Base-by-base conservation (phyloP, 1,139 yeast genomes). In the Arxiozyma slooffiae region DNA sequence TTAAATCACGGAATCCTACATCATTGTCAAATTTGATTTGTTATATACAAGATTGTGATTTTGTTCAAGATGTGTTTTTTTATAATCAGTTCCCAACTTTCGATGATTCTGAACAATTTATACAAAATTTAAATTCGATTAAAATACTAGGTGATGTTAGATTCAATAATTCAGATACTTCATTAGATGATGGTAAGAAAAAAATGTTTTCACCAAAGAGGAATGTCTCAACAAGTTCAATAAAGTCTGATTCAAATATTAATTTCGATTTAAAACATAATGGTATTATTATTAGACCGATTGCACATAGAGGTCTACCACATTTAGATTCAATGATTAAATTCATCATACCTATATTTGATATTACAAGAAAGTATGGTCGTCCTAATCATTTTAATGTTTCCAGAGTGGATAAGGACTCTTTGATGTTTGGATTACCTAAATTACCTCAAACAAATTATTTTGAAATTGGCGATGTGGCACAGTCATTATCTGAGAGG, bases 361-460 rank as follows among this genome's bases (percentile, higher is more conserved):
- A 62, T 41, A 56, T 62, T 23, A 49, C 58, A 17, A 54, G 58
- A 24, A 55, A 59, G 21, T 63, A 63, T 49, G 67, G 67, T 37
- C 61, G 67, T 42, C 67, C 67, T 37, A 51, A 49, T 2, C 58
- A 55, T n/a, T 63, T 63, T 56, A 57, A 49, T 36, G 58, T 55
- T 17, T 54, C 56, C 1, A 57, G 57, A 23, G 48, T 44, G 1
- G 64, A 63, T 42, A 54, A 52, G 16, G 53, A 57, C 18, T 63
- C 67, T 1, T 46, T 63, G 34, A 55, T 61, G 57, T 63, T 62
- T 48, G 67, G 64, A 7, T 52, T 62, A 21, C 67, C 67, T 7
- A 58, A 51, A 51, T 53, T 63, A 41, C 67, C 67, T 22, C 51
- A 52, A 16, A 53, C 56, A 7, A 62, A 61, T 44, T 63, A 57